Evolutionary conservation across 148 eudicot species (phyloP), one percentile per base, ranked within the genome.

Genomic region (Rhododendron ovatum): DNA sequence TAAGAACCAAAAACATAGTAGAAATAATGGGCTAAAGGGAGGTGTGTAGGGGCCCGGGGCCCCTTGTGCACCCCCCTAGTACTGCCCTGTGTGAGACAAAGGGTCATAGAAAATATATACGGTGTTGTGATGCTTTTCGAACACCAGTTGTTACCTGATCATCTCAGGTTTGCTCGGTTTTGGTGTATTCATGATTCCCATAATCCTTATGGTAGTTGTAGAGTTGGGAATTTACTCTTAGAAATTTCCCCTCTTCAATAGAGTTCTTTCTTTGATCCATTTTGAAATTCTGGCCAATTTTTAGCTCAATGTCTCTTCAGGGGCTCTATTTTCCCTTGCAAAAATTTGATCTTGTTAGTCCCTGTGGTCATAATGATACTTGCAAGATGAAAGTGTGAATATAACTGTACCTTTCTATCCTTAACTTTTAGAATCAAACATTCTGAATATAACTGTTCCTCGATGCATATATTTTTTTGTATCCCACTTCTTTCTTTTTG

Each of bases 381-480:
- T 24, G 35, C 26, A 18, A 33, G 78, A 35, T 77, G 17, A 2
- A 20, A 43, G 53, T 79, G 37, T n/a, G 37, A 47, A 24, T 47
- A n/a, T 79, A 33, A 33, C 45, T 17, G 47, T 81, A 33, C 83
- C 83, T 9, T 69, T n/a, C 83, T 55, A 81, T 53, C 9, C 20
- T 33, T 53, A 17, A 55, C 45, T 81, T 35, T 69, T 18, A 30
- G 39, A 30, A 81, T 53, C 45, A 55, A 81, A 5, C 43, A 24
- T 30, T 79, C 57, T n/a, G 37, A 47, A 11, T 79, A n/a, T 79
- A 35, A 33, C 67, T 17, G 18, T 17, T 30, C n/a, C 22, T 28
- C 17, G n/a, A 15, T 15, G 85, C 75, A 84, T 33, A 59, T 71
- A 43, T 41, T 61, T 77, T 77, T 75, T 63, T 80, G n/a, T 47